A percentile compares a stretch with the other conserved stretches of the same genome.
Conservation (phyloP, 805 yeast genomes). For the Ogataea dorogensis region DNA sequence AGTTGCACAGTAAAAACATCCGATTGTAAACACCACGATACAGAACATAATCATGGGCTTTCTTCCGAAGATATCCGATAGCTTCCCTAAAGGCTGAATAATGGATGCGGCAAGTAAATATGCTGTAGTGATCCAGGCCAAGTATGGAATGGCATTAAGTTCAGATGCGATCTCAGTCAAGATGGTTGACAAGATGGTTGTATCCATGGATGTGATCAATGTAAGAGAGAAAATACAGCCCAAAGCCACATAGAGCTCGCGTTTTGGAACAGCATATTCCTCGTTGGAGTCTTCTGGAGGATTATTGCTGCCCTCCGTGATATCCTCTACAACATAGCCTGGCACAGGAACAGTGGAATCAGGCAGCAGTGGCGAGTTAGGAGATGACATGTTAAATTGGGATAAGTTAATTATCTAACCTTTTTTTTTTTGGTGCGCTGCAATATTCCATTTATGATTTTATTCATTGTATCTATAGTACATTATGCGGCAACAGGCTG, state of each 20-base stretch:
- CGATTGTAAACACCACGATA: constrained; percentile 54
- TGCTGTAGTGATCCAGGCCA: constrained; percentile 74
- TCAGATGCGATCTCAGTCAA: constrained; percentile 68
- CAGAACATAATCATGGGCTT: constrained; percentile 51
- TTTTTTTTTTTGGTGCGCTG: neutral
- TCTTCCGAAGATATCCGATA: constrained; percentile 72
- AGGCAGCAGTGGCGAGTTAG: constrained; percentile 9
- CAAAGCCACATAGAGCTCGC: constrained; percentile 35
- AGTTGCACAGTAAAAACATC: constrained; percentile 53
- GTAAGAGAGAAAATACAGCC: constrained; percentile 45
- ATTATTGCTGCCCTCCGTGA: constrained; percentile 9
- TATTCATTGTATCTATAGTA: constrained; percentile 1
- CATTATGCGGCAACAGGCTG: constrained; percentile 3
- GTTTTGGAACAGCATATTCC: constrained; percentile 30
- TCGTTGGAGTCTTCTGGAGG: constrained; percentile 8
- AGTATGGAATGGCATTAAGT: constrained; percentile 57
- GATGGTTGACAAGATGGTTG: constrained; percentile 66
- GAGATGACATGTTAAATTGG: constrained; percentile 1
- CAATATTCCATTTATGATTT: neutral
- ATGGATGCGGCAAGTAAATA: constrained; percentile 68
- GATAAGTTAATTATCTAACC: neutral
- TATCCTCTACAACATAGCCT: constrained; percentile 28
- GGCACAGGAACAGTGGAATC: constrained; percentile 31
- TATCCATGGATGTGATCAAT: constrained; percentile 64
- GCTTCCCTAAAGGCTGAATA: constrained; percentile 71